Conservation (phyloP, 148 eudicot genomes). For the Polygonum aviculare region DNA sequence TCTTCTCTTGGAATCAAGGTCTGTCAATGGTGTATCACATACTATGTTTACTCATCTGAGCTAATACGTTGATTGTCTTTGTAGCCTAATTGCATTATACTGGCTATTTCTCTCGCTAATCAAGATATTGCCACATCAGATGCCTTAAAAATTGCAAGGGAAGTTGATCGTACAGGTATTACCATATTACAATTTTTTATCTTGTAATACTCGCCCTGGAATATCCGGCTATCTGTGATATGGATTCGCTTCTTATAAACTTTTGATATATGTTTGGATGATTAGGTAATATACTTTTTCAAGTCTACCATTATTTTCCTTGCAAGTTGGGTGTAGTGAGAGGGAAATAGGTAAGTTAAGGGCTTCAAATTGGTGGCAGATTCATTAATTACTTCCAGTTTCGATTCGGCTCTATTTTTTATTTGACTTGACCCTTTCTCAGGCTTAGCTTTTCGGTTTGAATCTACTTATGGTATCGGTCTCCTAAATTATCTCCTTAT, state of each 20-base stretch:
- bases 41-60: background rate
- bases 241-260: background rate
- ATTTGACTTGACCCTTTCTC: too few relatives aligned
- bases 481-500: background rate
- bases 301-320: background rate
- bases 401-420: too few relatives aligned
- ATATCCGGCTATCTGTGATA: background rate
- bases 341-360: too few relatives aligned
- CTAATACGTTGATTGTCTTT: constrained; percentile 17
- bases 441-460: too few relatives aligned
- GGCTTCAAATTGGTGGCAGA: too few relatives aligned
- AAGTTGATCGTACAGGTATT: constrained; percentile 94
- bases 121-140: constrained; percentile 99
- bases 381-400: too few relatives aligned
- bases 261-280: background rate
- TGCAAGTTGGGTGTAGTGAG: constrained; percentile 25
- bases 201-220: background rate
- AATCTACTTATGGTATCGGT: background rate
- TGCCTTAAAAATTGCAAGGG: constrained; percentile 98
- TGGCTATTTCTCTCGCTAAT: constrained; percentile 99
- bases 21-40: background rate
- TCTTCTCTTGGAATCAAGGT: background rate
- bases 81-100: constrained; percentile 92
- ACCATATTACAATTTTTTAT: constrained; percentile 4
- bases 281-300: background rate